Evolutionary conservation across 2,329 filamentous ascomycete species (phyloP), one percentile per base, ranked within the genome.

Genomic region (Zasmidium angulare): DNA sequence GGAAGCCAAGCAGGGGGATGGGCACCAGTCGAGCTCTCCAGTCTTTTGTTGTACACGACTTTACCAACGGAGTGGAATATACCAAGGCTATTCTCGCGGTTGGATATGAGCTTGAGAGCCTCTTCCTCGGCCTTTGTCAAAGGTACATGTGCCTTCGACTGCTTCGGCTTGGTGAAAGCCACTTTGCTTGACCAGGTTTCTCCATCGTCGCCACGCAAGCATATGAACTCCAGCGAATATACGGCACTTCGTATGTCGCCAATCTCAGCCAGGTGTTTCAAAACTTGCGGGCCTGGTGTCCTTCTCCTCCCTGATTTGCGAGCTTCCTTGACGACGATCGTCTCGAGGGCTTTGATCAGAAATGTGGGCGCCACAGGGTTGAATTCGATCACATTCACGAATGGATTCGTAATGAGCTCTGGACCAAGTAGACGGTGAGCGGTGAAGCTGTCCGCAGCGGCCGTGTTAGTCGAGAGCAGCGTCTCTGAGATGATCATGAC

Each of bases 41-140:
- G 83, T 49, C 95, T 85, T 73, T 97, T 99, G 78, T 99, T 99
- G 78, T 98, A 96, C 0, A 98, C 88, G 1, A 99, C 90, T 72
- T 95, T 97, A 2, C 93, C 95, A 12, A 98, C 90, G 0, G 95
- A 92, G 73, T 99, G 95, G 71, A 99, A 99, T 53, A 99, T 91
- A 1, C 93, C 95, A 2, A 99, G 80, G 63, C 89, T 96, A 17
- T 90, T 88, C 76, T 98, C 95, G 57, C 95, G 85, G 69, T 93
- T 91, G 0, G 90, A 91, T 21, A 98, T 85, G 60, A 95, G 79
- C 69, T 91, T 86, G 10, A 98, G 76, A 3, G 87, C 93, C 63
- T 96, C 89, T 59, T 85, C 81, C 73, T 98, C 95, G 69, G 89
- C 87, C 61, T 84, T 83, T 0, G 92, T 96, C 59, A 96, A 75